Evolutionary conservation across 768 basidiomycete genomes (phyloP), one percentile per base, ranked within the genome.

Genomic region (Mycena albidolilacea): DNA sequence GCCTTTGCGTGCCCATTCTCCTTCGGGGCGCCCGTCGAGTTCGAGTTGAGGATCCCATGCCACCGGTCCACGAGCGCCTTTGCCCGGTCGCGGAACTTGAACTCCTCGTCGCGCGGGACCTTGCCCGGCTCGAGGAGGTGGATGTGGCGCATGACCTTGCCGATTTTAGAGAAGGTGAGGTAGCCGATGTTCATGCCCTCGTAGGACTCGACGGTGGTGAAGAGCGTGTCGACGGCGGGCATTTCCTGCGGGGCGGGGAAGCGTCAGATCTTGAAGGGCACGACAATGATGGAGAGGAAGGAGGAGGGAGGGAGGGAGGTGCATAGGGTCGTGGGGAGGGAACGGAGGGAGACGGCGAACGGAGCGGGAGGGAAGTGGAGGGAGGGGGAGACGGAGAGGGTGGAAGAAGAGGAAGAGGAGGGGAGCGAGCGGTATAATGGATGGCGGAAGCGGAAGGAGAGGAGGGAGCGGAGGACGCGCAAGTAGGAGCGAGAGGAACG

Each of bases 121-220:
- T 85, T 88, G 17, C 85, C 85, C 37, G 84, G 81, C 5, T 81
- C 57, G 7, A 94, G 85, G 7, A 87, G 85, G 23, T 91, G 85
- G 77, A 97, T 94, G 82, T 95, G 94, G 77, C 94, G 93, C 93
- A 97, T 95, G 38, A 97, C 95, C 84, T 93, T 93, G 81, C 90
- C 91, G 74, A 94, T 93, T 81, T 95, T 94, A 57, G 94, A 95
- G 83, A 90, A 91, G 74, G 82, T 78, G 21, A 97, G 88, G 77
- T 95, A 93, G 65, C 90, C 89, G 72, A 96, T 91, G 59, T 91
- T 93, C 83, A 96, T 94, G 69, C 87, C 86, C 39, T 93, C 88
- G 76, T 94, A 95, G 5, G 84, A 85, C 76, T 97, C 95, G 35
- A 68, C 46, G 6, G 67, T 37, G 17, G 67, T 48, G 38, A 68